Evolutionary conservation across 805 yeast species (phyloP), one percentile per base, ranked within the genome.

Genomic region (Dipodascopsis tothii): DNA sequence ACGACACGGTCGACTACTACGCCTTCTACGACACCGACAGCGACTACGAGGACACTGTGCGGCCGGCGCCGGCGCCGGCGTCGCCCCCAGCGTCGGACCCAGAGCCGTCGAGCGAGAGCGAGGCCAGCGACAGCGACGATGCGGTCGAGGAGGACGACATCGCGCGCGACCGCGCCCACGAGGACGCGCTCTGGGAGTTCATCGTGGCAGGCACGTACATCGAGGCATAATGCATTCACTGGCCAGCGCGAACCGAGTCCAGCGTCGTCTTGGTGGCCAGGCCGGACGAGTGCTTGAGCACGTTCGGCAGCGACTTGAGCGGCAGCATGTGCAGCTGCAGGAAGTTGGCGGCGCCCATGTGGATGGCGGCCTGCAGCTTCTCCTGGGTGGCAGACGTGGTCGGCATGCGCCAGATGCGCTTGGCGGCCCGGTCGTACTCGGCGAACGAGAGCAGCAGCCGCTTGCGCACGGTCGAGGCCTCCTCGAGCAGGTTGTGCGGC

Each of bases 281-380:
- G 11, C 23, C 34, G 14, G 30, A 25, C 14, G 30, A 25, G 39
- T 46, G 47, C 46, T 69, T 64, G 40, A 73, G 60, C 2, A 63
- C 58, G 30, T 64, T 66, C 3, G 85, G 86, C 14, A 82, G 57
- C 21, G 71, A 70, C 54, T 84, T 80, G 53, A 84, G 65, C 3
- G 77, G 76, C 6, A 81, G 63, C 64, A 87, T 71, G 44, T 78
- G 75, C 9, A 74, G 77, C 58, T 83, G 94, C 23, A 88, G 67
- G 56, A 76, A 85, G 5, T 68, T 57, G 0, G 80, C 65, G 1
- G 81, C 71, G 21, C 75, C 72, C 23, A 70, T 68, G 56, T 77
- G 74, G 11, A 87, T 73, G 35, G 84, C 75, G 25, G 63, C 61
- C 53, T 74, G 74, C 1, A 73, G 64, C 52, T 62, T 70, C 33